phyloP scores from a whole-genome alignment of 2,329 filamentous ascomycete genomes.

The Fusarium sp. region DNA sequence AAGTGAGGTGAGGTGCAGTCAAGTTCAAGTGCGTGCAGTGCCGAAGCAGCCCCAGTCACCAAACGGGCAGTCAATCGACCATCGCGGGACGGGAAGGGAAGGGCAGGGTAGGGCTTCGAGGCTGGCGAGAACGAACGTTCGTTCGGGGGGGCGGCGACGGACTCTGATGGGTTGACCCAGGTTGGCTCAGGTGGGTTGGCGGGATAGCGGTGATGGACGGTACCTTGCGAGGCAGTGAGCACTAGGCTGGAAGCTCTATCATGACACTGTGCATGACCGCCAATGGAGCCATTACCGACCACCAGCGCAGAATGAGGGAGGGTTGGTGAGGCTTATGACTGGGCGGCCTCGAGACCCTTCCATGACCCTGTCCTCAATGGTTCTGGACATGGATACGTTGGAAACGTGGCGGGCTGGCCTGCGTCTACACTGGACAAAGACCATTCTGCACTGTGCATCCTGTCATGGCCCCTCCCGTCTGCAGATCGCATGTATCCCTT shows the following conservation, averaged over 20 bases:
- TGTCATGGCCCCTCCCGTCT: conserved; percentile 33
- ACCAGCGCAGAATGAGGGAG: conserved; percentile 35
- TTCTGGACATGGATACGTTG: conserved; percentile 40
- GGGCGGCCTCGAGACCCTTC: conserved; percentile 38
- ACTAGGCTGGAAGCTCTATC: conserved; percentile 26
- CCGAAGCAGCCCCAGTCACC: conserved; percentile 34
- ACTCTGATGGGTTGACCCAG: not conserved
- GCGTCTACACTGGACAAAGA: conserved; percentile 1
- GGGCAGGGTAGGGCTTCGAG: conserved; percentile 27
- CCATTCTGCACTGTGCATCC: conserved; percentile 39
- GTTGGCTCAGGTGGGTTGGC: conserved; percentile 21
- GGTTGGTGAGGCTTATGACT: conserved; percentile 42
- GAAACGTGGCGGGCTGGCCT: conserved; percentile 47
- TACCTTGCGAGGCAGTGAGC: conserved; percentile 43
- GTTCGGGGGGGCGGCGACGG: conserved; percentile 15
- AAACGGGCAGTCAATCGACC: conserved; percentile 19
- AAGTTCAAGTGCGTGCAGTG: conserved; percentile 34
- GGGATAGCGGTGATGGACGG: conserved; percentile 31
- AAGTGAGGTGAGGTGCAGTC: conserved; percentile 26
- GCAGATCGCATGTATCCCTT: conserved; percentile 35
- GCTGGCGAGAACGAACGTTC: not conserved
- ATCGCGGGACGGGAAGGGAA: conserved; percentile 30
- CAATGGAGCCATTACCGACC: conserved; percentile 37
- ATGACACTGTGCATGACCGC: conserved; percentile 37
- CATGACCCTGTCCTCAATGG: conserved; percentile 24